Percentiles rank a stretch among this genome's conserved stretches.
Evolutionary conservation across 2,329 filamentous ascomycete genomes (phyloP).

Genomic region (Colletotrichum endophyticum): DNA sequence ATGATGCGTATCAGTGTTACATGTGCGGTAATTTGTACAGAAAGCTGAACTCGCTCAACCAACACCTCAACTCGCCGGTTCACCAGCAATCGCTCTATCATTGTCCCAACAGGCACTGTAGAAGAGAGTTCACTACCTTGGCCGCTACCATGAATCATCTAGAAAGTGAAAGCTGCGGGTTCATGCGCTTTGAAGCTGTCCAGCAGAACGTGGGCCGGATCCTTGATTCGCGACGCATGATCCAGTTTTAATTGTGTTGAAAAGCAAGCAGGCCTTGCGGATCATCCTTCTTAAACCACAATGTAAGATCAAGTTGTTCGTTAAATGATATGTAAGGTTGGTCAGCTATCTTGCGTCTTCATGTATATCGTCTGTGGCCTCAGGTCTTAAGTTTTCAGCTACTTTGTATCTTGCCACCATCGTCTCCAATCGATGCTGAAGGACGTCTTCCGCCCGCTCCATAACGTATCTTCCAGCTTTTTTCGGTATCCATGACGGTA

Average conservation of each 20-base stretch:
- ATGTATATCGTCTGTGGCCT: not conserved
- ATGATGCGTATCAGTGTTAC: conserved; percentile 46
- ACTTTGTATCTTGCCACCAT: not conserved
- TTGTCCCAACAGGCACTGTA: conserved; percentile 40
- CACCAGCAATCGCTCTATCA: conserved; percentile 46
- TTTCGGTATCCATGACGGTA: not conserved
- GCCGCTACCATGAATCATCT: conserved; percentile 46
- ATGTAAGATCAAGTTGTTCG: not conserved
- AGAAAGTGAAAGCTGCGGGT: conserved; percentile 47
- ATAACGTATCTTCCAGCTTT: not conserved
- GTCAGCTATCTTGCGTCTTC: not conserved
- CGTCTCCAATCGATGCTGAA: not conserved
- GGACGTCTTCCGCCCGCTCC: not conserved
- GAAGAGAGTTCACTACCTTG: conserved; percentile 40
- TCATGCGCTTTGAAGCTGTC: conserved; percentile 39
- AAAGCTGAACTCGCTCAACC: conserved; percentile 40
- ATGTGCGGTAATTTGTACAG: conserved; percentile 47
- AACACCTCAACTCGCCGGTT: conserved; percentile 57
- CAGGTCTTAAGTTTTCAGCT: not conserved
- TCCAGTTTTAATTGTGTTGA: conserved; percentile 25
- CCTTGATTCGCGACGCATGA: not conserved
- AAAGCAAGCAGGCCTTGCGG: not conserved
- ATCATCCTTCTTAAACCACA: not conserved
- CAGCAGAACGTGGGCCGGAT: conserved; percentile 26
- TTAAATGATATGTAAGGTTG: not conserved